A percentile compares a stretch with the other conserved stretches of the same genome.
Evolutionary conservation across 1,284 basidiomycete species (phyloP).

Genomic region (Singerocomus inundabilis): DNA sequence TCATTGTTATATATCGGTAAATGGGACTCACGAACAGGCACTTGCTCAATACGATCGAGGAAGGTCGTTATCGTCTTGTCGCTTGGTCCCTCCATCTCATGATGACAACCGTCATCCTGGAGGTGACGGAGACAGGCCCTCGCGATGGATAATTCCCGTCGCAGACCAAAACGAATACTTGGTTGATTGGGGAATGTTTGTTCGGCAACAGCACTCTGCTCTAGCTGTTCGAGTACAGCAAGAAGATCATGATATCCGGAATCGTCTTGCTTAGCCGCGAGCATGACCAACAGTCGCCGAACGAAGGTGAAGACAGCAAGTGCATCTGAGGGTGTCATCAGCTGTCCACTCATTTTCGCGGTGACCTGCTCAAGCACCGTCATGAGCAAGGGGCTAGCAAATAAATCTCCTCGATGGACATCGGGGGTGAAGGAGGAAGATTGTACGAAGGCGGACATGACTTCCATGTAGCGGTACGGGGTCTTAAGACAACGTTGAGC

Average conservation of each 20-base stretch:
- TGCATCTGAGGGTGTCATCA: conserved; percentile 57
- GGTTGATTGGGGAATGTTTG: conserved; percentile 36
- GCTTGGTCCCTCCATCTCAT: background rate
- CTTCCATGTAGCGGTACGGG: conserved; percentile 87
- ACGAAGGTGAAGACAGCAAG: conserved; percentile 63
- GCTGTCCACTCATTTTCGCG: conserved; percentile 55
- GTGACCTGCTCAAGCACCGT: conserved; percentile 74
- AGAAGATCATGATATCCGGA: conserved; percentile 37
- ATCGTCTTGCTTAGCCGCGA: conserved; percentile 53
- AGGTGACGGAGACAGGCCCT: conserved; percentile 34
- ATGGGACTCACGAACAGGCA: conserved; percentile 41
- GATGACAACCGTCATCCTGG: conserved; percentile 9
- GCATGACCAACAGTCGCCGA: conserved; percentile 55
- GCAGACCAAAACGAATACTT: conserved; percentile 44
- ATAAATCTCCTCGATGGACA: conserved; percentile 15
- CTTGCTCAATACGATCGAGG: conserved; percentile 41
- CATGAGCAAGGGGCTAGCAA: conserved; percentile 72
- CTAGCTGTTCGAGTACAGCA: conserved; percentile 39
- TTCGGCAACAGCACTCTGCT: conserved; percentile 26
- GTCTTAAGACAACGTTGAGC: conserved; percentile 81
- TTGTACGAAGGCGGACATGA: conserved; percentile 31
- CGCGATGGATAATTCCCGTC: conserved; percentile 44
- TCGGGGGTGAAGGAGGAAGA: conserved; percentile 3
- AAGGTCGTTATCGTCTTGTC: conserved; percentile 37
- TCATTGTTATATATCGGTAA: background rate